Evolutionary conservation across 2,329 filamentous ascomycete genomes (phyloP).

Genomic region (Aaosphaeria pasadenensis): DNA sequence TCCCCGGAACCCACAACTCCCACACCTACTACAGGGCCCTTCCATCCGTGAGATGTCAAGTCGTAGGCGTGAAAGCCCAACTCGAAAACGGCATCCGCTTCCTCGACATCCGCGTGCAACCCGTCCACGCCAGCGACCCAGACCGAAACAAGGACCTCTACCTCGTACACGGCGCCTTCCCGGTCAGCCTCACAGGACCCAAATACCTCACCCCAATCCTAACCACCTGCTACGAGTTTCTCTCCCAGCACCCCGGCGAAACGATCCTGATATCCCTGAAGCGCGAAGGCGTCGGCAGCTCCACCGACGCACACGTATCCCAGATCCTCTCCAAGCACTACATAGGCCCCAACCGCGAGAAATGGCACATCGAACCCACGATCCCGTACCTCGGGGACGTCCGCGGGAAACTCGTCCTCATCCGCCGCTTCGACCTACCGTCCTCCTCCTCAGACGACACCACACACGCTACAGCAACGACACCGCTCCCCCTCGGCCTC

Average conservation of each 20-base stretch:
- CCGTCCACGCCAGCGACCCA: conserved; percentile 54
- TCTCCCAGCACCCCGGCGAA: conserved; percentile 75
- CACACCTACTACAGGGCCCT: conserved; percentile 81
- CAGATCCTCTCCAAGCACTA: conserved; percentile 73
- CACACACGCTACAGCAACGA: background rate
- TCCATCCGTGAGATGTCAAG: conserved; percentile 91
- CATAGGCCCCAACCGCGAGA: conserved; percentile 50
- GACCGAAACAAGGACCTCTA: conserved; percentile 62
- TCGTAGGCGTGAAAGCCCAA: conserved; percentile 72
- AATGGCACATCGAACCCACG: conserved; percentile 73
- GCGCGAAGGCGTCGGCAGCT: conserved; percentile 79
- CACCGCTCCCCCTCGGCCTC: conserved; percentile 52
- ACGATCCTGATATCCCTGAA: conserved; percentile 85
- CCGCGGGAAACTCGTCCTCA: conserved; percentile 77
- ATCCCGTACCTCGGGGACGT: conserved; percentile 77
- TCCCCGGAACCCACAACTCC: conserved; percentile 94
- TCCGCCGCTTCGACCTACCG: conserved; percentile 74
- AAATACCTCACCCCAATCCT: conserved; percentile 78
- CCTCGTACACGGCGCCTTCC: conserved; percentile 88
- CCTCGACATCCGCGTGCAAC: conserved; percentile 83
- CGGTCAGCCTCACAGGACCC: conserved; percentile 75
- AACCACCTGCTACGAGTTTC: conserved; percentile 68
- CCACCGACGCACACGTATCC: conserved; percentile 75
- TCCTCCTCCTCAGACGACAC: conserved; percentile 45
- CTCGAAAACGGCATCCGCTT: conserved; percentile 89